These are phyloP conservation scores for Mycena belliarum DNA, from an alignment of 768 basidiomycete species.

Conservation along the genomic window DNA sequence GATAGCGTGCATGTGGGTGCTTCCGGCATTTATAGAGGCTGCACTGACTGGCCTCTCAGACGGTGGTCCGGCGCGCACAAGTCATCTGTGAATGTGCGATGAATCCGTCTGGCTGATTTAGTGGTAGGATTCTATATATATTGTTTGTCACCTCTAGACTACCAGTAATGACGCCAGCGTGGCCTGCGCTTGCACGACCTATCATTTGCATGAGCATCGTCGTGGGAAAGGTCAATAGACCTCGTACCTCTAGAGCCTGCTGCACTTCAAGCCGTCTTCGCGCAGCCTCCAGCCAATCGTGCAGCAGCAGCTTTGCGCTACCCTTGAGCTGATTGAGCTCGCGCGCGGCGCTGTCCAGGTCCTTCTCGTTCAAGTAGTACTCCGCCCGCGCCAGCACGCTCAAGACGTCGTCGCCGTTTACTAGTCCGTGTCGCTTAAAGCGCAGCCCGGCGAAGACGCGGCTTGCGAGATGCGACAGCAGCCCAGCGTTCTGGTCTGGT, in stretches of 20 bases:
- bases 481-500: slow-evolving; percentile 86
- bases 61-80: slow-evolving; percentile 80
- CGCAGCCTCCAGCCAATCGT: slow-evolving; percentile 92
- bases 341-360: slow-evolving; percentile 84
- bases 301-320: slow-evolving; percentile 67
- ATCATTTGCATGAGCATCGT: slow-evolving; percentile 18
- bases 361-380: slow-evolving; percentile 88
- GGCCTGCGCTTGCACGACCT: slow-evolving; percentile 85
- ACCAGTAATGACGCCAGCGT: slow-evolving; percentile 80
- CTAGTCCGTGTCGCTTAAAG: slow-evolving; percentile 80
- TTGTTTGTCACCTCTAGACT: slow-evolving; percentile 49
- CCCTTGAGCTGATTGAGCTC: slow-evolving; percentile 92
- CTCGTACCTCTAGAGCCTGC: slow-evolving; percentile 82
- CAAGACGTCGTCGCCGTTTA: slow-evolving; percentile 79
- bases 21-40: background rate
- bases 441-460: slow-evolving; percentile 70
- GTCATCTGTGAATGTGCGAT: slow-evolving; percentile 87
- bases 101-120: slow-evolving; percentile 17
- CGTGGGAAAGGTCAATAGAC: background rate
- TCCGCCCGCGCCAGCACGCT: slow-evolving; percentile 89
- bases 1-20: slow-evolving; percentile 10
- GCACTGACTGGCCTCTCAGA: slow-evolving; percentile 31
- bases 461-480: slow-evolving; percentile 86
- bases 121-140: slow-evolving; percentile 23
- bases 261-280: slow-evolving; percentile 85